Conservation (phyloP, 805 yeast genomes). For the Candida manassasensis region DNA sequence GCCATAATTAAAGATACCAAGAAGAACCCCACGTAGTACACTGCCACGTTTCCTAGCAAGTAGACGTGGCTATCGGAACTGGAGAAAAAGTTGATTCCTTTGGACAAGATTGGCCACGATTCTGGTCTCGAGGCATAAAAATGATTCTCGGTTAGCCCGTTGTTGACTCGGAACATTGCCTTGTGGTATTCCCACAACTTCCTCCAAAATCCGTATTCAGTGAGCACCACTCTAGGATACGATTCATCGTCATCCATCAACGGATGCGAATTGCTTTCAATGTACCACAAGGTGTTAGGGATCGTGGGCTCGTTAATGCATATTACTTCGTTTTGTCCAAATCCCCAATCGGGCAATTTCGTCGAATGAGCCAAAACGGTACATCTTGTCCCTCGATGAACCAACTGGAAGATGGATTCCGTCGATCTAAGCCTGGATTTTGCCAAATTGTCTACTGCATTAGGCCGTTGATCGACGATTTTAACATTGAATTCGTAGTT, state of each 20-base stretch:
- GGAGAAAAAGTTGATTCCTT: constrained; percentile 59
- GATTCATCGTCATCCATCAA: constrained; percentile 19
- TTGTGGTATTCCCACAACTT: constrained; percentile 54
- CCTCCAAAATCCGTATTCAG: constrained; percentile 36
- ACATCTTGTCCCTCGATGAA: constrained; percentile 67
- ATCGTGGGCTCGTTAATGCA: constrained; percentile 73
- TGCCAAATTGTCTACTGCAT: constrained; percentile 30
- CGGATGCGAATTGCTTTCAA: constrained; percentile 65
- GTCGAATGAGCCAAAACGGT: constrained; percentile 66
- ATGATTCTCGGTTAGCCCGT: constrained; percentile 45
- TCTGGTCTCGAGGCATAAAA: constrained; percentile 49
- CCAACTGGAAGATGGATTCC: constrained; percentile 65
- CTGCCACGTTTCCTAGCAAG: constrained; percentile 58
- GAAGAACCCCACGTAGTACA: constrained; percentile 46
- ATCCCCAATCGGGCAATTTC: constrained; percentile 81
- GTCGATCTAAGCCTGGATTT: constrained; percentile 45
- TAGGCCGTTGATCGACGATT: constrained; percentile 32
- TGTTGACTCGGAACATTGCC: constrained; percentile 49
- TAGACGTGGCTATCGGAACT: constrained; percentile 43
- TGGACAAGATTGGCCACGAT: constrained; percentile 56
- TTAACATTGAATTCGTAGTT: constrained; percentile 68
- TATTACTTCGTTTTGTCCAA: constrained; percentile 79
- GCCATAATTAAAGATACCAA: constrained; percentile 24
- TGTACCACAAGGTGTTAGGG: constrained; percentile 66
- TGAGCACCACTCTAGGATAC: constrained; percentile 16